Conservation (phyloP, 441 rosid species). For the Capsella rubella region DNA sequence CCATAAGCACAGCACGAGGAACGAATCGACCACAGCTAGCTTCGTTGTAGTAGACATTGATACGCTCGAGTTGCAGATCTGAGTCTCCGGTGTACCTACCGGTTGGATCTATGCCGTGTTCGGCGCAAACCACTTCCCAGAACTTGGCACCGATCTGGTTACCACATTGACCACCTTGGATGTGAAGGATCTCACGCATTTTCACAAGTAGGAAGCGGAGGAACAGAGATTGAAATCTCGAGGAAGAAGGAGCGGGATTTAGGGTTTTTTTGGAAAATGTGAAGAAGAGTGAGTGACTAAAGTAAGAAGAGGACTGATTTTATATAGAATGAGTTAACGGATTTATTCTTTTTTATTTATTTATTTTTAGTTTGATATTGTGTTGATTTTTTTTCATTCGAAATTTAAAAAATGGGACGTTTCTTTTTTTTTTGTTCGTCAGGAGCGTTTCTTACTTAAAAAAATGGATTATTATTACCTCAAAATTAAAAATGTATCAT, state of each 20-base stretch:
- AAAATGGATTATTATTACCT: too few species aligned
- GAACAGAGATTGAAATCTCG: neutral
- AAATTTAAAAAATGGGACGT: too few species aligned
- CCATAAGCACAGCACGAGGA: slow-evolving; percentile 69
- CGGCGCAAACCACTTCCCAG: slow-evolving; percentile 69
- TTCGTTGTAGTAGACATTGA: slow-evolving; percentile 66
- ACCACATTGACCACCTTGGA: slow-evolving; percentile 67
- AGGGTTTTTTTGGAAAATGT: neutral
- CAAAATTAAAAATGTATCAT: too few species aligned
- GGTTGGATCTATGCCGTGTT: slow-evolving; percentile 61
- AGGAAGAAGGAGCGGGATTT: neutral
- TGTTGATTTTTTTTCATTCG: neutral
- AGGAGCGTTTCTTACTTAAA: too few species aligned
- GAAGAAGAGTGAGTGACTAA: neutral
- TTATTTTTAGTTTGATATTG: neutral
- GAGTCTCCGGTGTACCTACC: slow-evolving; percentile 54
- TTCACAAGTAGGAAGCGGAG: slow-evolving; percentile 18
- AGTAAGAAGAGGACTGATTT: neutral
- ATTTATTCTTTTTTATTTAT: neutral
- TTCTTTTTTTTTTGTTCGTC: too few species aligned
- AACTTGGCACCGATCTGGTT: slow-evolving; percentile 69
- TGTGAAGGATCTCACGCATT: slow-evolving; percentile 71
- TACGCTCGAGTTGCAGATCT: slow-evolving; percentile 54
- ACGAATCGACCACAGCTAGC: slow-evolving; percentile 65
- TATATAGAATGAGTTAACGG: slow-evolving; percentile 7